Evolutionary conservation across 2,329 filamentous ascomycete genomes (phyloP).

Genomic region (Phyllosticta citriasiana): DNA sequence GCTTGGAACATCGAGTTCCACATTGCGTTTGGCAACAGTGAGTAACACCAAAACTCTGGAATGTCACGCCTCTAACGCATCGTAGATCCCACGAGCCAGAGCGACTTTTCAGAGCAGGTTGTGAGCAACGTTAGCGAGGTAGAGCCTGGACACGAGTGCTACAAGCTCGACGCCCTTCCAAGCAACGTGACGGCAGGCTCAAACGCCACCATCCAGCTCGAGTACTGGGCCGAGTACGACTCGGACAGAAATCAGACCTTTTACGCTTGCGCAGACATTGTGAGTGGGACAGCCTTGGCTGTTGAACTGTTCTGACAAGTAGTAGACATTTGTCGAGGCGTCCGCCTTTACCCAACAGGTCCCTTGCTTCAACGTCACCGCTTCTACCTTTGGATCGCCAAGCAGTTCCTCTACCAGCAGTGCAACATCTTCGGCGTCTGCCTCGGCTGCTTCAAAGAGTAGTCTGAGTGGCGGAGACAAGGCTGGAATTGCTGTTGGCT

Average conservation of each 20-base stretch:
- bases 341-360: conserved; percentile 31
- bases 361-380: conserved; percentile 39
- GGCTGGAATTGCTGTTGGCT: conserved; percentile 32
- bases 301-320: conserved; percentile 1
- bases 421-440: neutral
- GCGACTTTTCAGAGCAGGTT: conserved; percentile 30
- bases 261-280: conserved; percentile 39
- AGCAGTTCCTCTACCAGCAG: conserved; percentile 13
- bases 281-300: conserved; percentile 12
- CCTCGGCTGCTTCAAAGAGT: neutral
- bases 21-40: conserved; percentile 44
- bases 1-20: conserved; percentile 45
- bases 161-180: conserved; percentile 21
- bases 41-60: conserved; percentile 11
- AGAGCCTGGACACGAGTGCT: conserved; percentile 35
- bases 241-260: conserved; percentile 31
- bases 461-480: conserved; percentile 33
- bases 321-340: conserved; percentile 28
- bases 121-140: conserved; percentile 29
- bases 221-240: conserved; percentile 34
- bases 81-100: conserved; percentile 30
- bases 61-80: conserved; percentile 13
- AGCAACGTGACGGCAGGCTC: conserved; percentile 26
- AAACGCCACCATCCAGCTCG: conserved; percentile 38
- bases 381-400: conserved; percentile 21